Percentiles rank a stretch among this genome's conserved stretches.
Evolutionary conservation across 2,329 filamentous ascomycete species (phyloP).

Genomic region (Herpotrichia juniperi): DNA sequence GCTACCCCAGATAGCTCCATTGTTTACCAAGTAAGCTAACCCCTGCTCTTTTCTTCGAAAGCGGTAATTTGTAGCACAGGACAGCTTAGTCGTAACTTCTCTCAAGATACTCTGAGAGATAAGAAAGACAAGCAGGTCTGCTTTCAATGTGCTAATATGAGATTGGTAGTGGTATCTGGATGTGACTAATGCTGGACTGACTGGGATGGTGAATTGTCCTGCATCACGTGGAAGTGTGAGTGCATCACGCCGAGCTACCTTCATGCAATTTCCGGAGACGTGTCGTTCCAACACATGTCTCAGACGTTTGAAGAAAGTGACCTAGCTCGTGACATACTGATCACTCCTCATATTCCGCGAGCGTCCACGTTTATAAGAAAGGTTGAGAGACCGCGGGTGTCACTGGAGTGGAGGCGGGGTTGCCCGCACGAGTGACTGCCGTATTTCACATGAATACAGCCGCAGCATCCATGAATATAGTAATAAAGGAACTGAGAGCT

Average conservation of each 20-base stretch:
- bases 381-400: neutral
- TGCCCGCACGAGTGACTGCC: neutral
- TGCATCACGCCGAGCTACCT: neutral
- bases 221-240: neutral
- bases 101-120: no score
- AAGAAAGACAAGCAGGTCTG: no score
- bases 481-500: no score
- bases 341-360: neutral
- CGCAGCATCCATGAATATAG: neutral
- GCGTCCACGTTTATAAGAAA: neutral
- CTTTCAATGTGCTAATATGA: no score
- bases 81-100: no score
- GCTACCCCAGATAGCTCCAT: no score
- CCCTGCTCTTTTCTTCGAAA: no score
- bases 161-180: neutral
- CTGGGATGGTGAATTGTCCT: neutral
- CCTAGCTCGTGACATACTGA: neutral
- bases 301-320: neutral
- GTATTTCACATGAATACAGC: neutral
- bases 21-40: no score
- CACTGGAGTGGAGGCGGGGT: neutral
- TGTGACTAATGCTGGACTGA: neutral
- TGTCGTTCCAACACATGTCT: neutral
- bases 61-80: no score
- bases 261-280: constrained; percentile 4